A percentile compares a stretch with the other conserved stretches of the same genome.
Evolutionary conservation across 2,329 filamentous ascomycete genomes (phyloP).

Genomic region (Eurotiales sp.): DNA sequence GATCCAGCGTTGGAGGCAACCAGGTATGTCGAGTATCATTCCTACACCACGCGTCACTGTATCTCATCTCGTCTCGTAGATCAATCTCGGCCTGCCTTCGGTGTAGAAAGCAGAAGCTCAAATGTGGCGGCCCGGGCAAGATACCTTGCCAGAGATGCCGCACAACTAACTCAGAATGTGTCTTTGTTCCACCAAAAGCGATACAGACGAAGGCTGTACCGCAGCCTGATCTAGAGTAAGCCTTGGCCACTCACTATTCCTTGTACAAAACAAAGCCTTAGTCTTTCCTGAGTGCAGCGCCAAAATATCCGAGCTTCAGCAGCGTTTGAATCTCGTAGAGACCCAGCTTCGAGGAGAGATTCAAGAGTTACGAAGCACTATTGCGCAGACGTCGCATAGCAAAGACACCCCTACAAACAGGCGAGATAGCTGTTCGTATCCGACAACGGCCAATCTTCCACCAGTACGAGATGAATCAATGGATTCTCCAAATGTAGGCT

Average conservation of each 20-base stretch:
- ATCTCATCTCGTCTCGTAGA: neutral
- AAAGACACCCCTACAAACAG: neutral
- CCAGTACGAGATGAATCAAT: neutral
- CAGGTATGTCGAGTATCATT: neutral
- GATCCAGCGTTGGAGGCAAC: neutral
- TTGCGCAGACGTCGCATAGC: neutral
- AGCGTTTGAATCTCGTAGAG: neutral
- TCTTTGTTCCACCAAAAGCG: constrained; percentile 1
- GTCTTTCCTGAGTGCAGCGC: neutral
- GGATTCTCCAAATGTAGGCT: neutral
- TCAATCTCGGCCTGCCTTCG: neutral
- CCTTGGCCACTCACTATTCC: too few relatives aligned
- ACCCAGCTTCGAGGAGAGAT: constrained; percentile 1
- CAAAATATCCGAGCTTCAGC: constrained; percentile 1
- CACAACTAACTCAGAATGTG: neutral
- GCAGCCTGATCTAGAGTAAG: constrained; percentile 3
- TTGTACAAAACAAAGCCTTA: neutral
- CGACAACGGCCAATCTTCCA: too few relatives aligned
- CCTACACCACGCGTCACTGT: neutral
- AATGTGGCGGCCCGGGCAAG: neutral
- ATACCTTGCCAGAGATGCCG: constrained; percentile 3
- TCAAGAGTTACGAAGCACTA: neutral
- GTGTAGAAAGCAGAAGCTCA: constrained; percentile 3
- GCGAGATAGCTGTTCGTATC: neutral
- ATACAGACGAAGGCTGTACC: neutral